Evolutionary conservation across 106 monocot species (phyloP), one percentile per base, ranked within the genome.

Genomic region (Iris macrosiphon): DNA sequence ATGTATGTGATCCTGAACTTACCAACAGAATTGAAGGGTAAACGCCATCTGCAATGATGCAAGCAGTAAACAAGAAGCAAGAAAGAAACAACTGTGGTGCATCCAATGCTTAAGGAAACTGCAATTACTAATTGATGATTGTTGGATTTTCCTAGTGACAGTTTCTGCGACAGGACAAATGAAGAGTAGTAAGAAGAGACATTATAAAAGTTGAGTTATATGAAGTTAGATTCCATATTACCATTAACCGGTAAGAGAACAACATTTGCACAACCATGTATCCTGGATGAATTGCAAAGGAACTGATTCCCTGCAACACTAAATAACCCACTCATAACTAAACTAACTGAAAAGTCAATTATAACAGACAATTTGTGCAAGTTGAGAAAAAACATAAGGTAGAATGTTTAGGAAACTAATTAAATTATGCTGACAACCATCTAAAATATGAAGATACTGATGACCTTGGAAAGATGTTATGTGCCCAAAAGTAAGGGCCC

Each of bases 231-330:
- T 22, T 23, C 18, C 18, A 55, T 52, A 15, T 70, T 74, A 96
- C 95, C 89, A 52, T 79, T 76, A 18, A 64, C 29, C 32, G 63
- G 49, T 55, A 69, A 11, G 30, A 73, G 49, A 25, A 41, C n/a
- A n/a, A n/a, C 64, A 71, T 75, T 71, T 29, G 64, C 51, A 44
- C 95, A 96, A 33, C 82, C 95, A 64, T 63, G 85, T 38, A 72
- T 59, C 23, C 54, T 29, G 17, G 88, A 81, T 21, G 75, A 77
- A 60, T 70, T 79, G 51, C 89, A 95, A 29, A 95, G 95, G 67
- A 96, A 89, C 33, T 41, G 27, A 56, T 96, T 89, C 33, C 95
- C 95, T 83, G 79, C 74, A 66, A 89, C 79, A 80, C 95, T 96
- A 40, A 40, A 74, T 19, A 62, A 29, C 7, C 24, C 22, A 45